These are phyloP conservation scores for Teratosphaeriaceae sp. DNA, from an alignment of 2,329 filamentous ascomycete genomes.

Conservation along the genomic window DNA sequence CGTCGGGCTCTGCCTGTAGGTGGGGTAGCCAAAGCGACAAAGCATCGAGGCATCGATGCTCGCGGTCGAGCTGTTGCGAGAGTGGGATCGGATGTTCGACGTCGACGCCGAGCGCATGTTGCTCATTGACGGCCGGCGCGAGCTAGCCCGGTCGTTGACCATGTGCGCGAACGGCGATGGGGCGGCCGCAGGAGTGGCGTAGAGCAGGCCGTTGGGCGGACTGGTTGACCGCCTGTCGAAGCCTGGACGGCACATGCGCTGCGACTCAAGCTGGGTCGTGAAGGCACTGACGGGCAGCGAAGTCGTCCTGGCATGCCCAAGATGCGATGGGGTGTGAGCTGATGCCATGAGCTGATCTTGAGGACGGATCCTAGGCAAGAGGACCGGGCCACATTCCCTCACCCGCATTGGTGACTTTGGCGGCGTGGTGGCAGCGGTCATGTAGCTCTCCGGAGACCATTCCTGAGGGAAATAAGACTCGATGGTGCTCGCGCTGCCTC, in stretches of 20 bases:
- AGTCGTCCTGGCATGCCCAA: slow-evolving; percentile 20
- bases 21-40: slow-evolving; percentile 69
- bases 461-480: slow-evolving; percentile 21
- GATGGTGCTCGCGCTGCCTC: slow-evolving; percentile 26
- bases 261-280: slow-evolving; percentile 19
- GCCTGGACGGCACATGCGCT: slow-evolving; percentile 9
- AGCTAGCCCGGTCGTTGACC: slow-evolving; percentile 12
- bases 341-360: slow-evolving; percentile 25
- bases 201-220: slow-evolving; percentile 14
- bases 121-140: slow-evolving; percentile 12
- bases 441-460: slow-evolving; percentile 26
- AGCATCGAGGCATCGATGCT: slow-evolving; percentile 29
- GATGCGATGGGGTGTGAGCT: slow-evolving; percentile 6
- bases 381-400: slow-evolving; percentile 22
- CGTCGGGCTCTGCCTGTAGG: slow-evolving; percentile 50
- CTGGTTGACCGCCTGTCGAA: slow-evolving; percentile 21
- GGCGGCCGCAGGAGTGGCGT: slow-evolving; percentile 13
- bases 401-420: slow-evolving; percentile 23
- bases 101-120: slow-evolving; percentile 9
- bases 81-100: slow-evolving; percentile 23
- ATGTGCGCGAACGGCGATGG: slow-evolving; percentile 17
- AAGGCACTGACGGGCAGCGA: slow-evolving; percentile 24
- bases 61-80: slow-evolving; percentile 25
- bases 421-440: slow-evolving; percentile 26
- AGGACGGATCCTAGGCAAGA: slow-evolving; percentile 20